phyloP scores from a whole-genome alignment of 148 eudicot genomes.

The Fagopyrum homotropicum region DNA sequence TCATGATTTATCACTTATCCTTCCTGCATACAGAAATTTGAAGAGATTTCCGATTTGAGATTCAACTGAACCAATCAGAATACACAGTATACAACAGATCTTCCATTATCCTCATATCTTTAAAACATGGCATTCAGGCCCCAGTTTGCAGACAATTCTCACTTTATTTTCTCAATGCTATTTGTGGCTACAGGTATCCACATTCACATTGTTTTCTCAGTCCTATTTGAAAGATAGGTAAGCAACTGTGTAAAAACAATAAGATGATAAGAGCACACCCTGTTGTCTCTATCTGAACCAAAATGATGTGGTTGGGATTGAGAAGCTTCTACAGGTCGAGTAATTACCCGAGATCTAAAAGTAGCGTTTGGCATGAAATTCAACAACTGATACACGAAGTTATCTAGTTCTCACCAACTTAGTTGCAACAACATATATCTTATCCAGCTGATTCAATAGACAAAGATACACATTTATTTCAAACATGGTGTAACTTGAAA shows the following conservation, averaged over 20 bases:
- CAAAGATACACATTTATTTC: neutral
- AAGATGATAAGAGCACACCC: neutral
- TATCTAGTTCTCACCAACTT: neutral
- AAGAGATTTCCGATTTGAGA: neutral
- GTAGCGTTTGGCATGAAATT: neutral
- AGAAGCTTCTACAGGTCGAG: neutral
- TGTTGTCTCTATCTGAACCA: neutral
- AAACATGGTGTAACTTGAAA: no score
- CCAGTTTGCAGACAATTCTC: neutral
- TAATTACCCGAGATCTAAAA: neutral
- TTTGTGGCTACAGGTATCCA: neutral
- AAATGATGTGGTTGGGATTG: neutral
- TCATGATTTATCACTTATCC: constrained; percentile 5
- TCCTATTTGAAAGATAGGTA: neutral
- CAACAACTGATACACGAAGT: neutral
- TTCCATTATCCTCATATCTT: neutral
- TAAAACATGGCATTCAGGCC: neutral
- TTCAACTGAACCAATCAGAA: neutral
- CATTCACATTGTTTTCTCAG: neutral
- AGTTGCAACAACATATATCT: neutral
- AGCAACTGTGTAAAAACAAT: no score
- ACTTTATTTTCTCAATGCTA: neutral
- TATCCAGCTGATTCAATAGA: neutral
- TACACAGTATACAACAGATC: neutral
- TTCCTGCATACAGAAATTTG: neutral